A percentile compares a stretch with the other conserved stretches of the same genome.
These are phyloP conservation scores for Cyclotella baltica DNA, from an alignment of 108 stramenopile genomes.

Conservation along the genomic window DNA sequence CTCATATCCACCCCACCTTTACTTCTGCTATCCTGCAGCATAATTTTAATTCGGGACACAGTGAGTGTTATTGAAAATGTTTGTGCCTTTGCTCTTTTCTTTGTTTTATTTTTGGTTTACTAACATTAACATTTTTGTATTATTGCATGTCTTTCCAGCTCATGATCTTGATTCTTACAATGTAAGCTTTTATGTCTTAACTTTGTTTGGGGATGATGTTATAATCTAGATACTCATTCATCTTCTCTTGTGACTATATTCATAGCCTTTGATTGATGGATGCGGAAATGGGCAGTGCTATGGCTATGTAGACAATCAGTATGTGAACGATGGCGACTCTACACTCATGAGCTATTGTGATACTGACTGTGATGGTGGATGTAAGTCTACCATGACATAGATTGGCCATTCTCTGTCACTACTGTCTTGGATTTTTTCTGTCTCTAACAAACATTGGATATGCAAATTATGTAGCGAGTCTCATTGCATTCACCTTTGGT, in stretches of 20 bases:
- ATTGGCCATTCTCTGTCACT: not conserved
- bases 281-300: not conserved
- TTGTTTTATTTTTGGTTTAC: not conserved
- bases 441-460: not conserved
- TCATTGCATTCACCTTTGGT: not conserved
- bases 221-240: not conserved
- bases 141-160: not conserved
- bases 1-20: not conserved
- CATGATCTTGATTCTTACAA: not conserved
- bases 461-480: too few relatives aligned
- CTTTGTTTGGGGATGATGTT: too few relatives aligned
- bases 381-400: not conserved
- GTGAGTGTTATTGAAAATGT: too few relatives aligned
- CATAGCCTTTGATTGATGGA: constrained; percentile 4
- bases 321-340: not conserved
- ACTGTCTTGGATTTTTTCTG: not conserved
- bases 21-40: not conserved
- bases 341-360: not conserved
- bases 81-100: too few relatives aligned
- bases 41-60: not conserved
- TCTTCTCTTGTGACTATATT: not conserved
- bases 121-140: not conserved
- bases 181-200: too few relatives aligned
- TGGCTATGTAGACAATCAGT: not conserved
- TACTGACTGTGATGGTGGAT: not conserved